Conservation (phyloP, 2,329 filamentous ascomycete genomes). For the Leptodontidium sp. region DNA sequence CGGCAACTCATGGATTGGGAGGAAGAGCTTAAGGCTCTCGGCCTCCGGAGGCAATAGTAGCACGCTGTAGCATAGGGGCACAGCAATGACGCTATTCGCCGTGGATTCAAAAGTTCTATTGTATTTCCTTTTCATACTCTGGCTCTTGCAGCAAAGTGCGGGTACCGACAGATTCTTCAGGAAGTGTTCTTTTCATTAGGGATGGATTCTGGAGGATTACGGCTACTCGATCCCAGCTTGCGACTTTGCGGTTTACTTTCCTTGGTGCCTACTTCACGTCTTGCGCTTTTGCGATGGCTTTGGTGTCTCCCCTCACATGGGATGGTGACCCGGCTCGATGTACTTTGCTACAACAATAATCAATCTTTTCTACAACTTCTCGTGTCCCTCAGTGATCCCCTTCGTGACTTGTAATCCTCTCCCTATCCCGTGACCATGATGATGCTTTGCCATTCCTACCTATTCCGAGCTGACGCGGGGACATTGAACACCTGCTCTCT, state of each 20-base stretch:
- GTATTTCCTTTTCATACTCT: conserved; percentile 31
- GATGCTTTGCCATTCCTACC: background rate
- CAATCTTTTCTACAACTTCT: conserved; percentile 11
- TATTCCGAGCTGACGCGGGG: conserved; percentile 12
- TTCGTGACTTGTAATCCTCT: background rate
- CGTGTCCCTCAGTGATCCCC: background rate
- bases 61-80: conserved; percentile 39
- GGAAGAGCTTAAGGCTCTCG: conserved; percentile 41
- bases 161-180: conserved; percentile 18
- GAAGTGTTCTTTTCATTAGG: conserved; percentile 23
- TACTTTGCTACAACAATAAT: conserved; percentile 20
- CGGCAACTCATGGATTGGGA: conserved; percentile 47
- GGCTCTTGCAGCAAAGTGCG: conserved; percentile 15
- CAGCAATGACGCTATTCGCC: conserved; percentile 43
- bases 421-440: background rate
- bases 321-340: conserved; percentile 43
- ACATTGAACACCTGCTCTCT: conserved; percentile 1
- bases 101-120: conserved; percentile 39
- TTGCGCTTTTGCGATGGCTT: conserved; percentile 33
- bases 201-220: conserved; percentile 18
- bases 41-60: conserved; percentile 44
- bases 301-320: conserved; percentile 44
- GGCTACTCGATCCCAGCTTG: conserved; percentile 14
- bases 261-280: conserved; percentile 17
- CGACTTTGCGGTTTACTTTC: conserved; percentile 20